Evolutionary conservation across 2,329 filamentous ascomycete species (phyloP).

Genomic region (Xenoacremonium recifei): DNA sequence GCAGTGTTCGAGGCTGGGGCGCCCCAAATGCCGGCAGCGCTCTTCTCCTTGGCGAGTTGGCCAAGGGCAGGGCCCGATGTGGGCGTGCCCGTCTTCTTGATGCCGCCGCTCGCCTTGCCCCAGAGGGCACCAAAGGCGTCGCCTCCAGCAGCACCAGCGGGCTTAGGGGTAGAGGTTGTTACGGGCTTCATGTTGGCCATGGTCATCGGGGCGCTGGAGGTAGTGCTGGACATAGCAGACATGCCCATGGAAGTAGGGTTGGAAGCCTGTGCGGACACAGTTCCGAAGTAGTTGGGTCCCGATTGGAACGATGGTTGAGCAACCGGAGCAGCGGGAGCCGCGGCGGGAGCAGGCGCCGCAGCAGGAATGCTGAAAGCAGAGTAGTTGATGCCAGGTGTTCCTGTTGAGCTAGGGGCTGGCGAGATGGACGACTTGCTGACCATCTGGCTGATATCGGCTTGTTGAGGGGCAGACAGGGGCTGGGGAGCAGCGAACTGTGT

Average conservation of each 20-base stretch:
- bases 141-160: conserved; percentile 56
- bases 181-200: conserved; percentile 49
- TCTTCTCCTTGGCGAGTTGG: conserved; percentile 97
- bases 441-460: conserved; percentile 76
- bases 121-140: conserved; percentile 92
- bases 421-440: conserved; percentile 79
- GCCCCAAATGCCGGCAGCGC: conserved; percentile 91
- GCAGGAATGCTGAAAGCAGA: conserved; percentile 53
- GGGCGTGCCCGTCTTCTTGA: conserved; percentile 69
- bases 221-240: conserved; percentile 31
- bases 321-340: conserved; percentile 52
- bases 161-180: conserved; percentile 48
- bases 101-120: conserved; percentile 68
- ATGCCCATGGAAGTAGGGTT: conserved; percentile 29
- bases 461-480: conserved; percentile 80
- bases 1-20: conserved; percentile 51
- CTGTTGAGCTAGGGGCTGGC: conserved; percentile 60
- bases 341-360: conserved; percentile 34
- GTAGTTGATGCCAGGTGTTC: conserved; percentile 60
- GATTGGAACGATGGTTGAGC: conserved; percentile 64
- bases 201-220: conserved; percentile 35
- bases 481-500: conserved; percentile 77
- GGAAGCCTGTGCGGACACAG: conserved; percentile 53
- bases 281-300: conserved; percentile 94
- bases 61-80: conserved; percentile 75